Evolutionary conservation across 176 grass and related monocot species (phyloP).

Genomic region (Aegilops speltoides): DNA sequence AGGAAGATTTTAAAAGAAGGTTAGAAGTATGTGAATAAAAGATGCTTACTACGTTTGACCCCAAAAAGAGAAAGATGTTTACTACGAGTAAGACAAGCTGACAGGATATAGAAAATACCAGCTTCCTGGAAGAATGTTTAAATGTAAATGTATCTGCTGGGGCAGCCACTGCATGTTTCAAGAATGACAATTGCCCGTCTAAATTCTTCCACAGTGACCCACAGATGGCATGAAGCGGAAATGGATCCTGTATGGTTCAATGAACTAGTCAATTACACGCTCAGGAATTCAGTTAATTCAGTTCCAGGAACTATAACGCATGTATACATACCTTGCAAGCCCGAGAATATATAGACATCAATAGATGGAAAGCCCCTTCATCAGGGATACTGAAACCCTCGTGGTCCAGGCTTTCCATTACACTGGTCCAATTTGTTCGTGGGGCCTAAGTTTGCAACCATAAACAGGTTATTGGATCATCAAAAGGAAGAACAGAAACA

Average conservation of each 20-base stretch:
- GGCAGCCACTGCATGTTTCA: slow-evolving; percentile 72
- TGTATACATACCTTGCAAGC: slow-evolving; percentile 69
- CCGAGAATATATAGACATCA: slow-evolving; percentile 79
- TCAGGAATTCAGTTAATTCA: slow-evolving; percentile 3
- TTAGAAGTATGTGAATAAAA: not conserved
- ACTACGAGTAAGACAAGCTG: not conserved
- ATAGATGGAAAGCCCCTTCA: slow-evolving; percentile 72
- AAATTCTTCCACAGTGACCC: slow-evolving; percentile 91
- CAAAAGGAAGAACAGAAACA: slow-evolving; percentile 18
- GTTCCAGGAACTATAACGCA: not conserved
- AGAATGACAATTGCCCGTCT: slow-evolving; percentile 89
- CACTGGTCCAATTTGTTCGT: slow-evolving; percentile 70
- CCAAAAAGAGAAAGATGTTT: not conserved
- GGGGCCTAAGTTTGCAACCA: slow-evolving; percentile 64
- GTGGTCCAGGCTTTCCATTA: slow-evolving; percentile 93
- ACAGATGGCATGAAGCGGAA: slow-evolving; percentile 85
- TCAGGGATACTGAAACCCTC: slow-evolving; percentile 90
- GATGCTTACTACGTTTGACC: not conserved
- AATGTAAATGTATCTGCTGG: slow-evolving; percentile 75
- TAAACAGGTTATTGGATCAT: slow-evolving; percentile 1
- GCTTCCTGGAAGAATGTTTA: slow-evolving; percentile 58
- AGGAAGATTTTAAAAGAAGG: slow-evolving; percentile 23
- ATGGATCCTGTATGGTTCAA: slow-evolving; percentile 64
- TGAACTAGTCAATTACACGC: slow-evolving; percentile 33
- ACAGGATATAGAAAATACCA: slow-evolving; percentile 40